Base-by-base conservation (phyloP, 176 grass and related monocot genomes). In the Chloris gayana region DNA sequence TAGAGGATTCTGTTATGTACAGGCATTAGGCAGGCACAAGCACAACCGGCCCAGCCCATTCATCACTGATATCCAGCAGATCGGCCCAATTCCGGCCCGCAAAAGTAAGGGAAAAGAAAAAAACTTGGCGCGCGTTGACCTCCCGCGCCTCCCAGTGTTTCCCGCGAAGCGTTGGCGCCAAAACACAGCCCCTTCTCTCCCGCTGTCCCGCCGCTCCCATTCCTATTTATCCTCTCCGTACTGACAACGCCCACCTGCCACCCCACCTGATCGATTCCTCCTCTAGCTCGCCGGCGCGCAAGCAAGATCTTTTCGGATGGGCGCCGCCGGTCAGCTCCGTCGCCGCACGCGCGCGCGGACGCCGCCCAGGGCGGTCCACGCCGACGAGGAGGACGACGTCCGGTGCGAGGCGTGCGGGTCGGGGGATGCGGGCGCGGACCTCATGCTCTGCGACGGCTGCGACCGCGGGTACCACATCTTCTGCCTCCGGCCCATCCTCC, bases 401-500 rank as follows among this genome's bases (percentile, higher is more conserved):
- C 32, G 25, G 14, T 99, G 96, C 78, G 78, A 81, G 82, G 78
- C 87, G 44, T 99, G 92, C 78, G 88, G 86, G 82, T 99, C 88
- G 44, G 92, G 96, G 21, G 76, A 88, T 17, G 64, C 59, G 6
- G 78, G n/a, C 2, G 80, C 87, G 69, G 84, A 95, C 84, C 72
- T 99, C 38, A 89, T 99, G 74, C 96, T 99, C 17, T 99, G 96
- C 72, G 96, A 99, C 82, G 81, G 67, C 0, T 99, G 96, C 87
- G 84, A 95, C 79, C 70, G 81, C 31, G 96, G 92, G n/a, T 80
- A 89, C 79, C 95, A 98, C 84, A 84, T 90, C 79, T 98, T 95
- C 92, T 98, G 96, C 54, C 92, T 95, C 86, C 90, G 92, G 22
- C 96, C 90, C 45, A 95, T 98, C 60, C 92, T 98, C 68, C 87